Conservation (phyloP, 345 rosid genomes). For the Gossypium mustelinum region DNA sequence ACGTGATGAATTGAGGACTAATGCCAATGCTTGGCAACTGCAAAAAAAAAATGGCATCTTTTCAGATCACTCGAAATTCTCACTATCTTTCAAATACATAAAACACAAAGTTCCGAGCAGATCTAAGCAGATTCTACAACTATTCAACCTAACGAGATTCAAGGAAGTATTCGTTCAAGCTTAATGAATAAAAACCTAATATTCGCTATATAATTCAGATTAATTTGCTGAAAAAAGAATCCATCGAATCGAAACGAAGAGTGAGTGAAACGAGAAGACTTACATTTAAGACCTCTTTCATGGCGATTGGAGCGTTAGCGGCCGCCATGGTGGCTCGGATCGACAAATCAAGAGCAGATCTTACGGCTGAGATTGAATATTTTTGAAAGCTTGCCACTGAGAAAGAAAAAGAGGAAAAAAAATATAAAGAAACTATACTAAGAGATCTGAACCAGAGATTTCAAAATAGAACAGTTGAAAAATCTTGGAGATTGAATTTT, state of each 20-base stretch:
- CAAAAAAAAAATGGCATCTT: constrained; percentile 10
- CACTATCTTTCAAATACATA: constrained; percentile 1
- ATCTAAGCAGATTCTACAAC: constrained; percentile 18
- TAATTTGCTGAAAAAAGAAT: constrained; percentile 6
- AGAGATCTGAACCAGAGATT: constrained; percentile 43
- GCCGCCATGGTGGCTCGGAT: constrained; percentile 75
- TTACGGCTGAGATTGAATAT: constrained; percentile 25
- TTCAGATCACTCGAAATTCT: constrained; percentile 23
- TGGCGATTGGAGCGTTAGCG: constrained; percentile 84
- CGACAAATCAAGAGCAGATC: constrained; percentile 38
- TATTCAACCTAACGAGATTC: neutral
- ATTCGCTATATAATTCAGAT: constrained; percentile 9
- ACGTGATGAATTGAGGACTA: constrained; percentile 76
- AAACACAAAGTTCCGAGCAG: constrained; percentile 6
- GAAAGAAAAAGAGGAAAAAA: constrained; percentile 6
- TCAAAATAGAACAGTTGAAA: constrained; percentile 1
- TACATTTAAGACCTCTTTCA: constrained; percentile 89
- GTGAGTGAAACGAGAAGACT: constrained; percentile 24
- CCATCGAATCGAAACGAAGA: neutral
- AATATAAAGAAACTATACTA: constrained; percentile 5
- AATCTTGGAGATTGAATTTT: neutral
- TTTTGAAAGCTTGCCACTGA: neutral
- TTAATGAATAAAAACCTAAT: neutral
- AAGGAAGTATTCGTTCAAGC: neutral
- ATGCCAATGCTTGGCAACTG: constrained; percentile 92